Evolutionary conservation across 2,329 filamentous ascomycete species (phyloP).

Genomic region (Aspergillus quadricinctus): DNA sequence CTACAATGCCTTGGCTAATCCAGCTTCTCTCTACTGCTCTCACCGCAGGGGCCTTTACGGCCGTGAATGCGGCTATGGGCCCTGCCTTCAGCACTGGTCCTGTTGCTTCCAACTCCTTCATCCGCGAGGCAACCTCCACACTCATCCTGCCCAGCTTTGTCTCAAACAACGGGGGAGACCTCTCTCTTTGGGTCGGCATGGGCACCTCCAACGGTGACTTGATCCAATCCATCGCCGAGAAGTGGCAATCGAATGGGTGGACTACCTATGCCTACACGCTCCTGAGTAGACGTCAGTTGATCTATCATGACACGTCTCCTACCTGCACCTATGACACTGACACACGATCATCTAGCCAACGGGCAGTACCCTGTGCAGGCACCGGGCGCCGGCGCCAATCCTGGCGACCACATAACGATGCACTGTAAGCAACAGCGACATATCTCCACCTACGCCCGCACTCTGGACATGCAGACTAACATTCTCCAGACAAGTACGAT

Average conservation of each 20-base stretch:
- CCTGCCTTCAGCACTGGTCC: slow-evolving; percentile 44
- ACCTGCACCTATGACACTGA: not conserved
- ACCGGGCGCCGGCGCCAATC: slow-evolving; percentile 18
- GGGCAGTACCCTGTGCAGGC: slow-evolving; percentile 33
- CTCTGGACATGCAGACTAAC: not conserved
- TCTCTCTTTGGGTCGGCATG: slow-evolving; percentile 48
- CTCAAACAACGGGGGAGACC: slow-evolving; percentile 26
- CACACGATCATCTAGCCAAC: not conserved
- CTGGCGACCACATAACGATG: slow-evolving; percentile 38
- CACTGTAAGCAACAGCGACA: slow-evolving; percentile 24
- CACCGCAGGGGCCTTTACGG: slow-evolving; percentile 9
- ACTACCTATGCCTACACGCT: slow-evolving; percentile 34
- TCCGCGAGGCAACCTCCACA: slow-evolving; percentile 43
- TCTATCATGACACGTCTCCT: not conserved
- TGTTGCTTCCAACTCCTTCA: slow-evolving; percentile 37
- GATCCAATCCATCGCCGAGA: slow-evolving; percentile 46
- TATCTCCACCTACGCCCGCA: not conserved
- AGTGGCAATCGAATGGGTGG: slow-evolving; percentile 35
- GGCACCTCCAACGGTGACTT: slow-evolving; percentile 45
- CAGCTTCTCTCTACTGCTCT: slow-evolving; percentile 15
- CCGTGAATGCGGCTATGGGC: slow-evolving; percentile 24
- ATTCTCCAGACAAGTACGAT: slow-evolving; percentile 33
- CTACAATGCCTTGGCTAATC: slow-evolving; percentile 11
- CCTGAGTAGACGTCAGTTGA: slow-evolving; percentile 10
- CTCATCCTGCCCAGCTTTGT: slow-evolving; percentile 29